Evolutionary conservation across 306 rosid species (phyloP), one percentile per base, ranked within the genome.

Genomic region (Malus orientalis): DNA sequence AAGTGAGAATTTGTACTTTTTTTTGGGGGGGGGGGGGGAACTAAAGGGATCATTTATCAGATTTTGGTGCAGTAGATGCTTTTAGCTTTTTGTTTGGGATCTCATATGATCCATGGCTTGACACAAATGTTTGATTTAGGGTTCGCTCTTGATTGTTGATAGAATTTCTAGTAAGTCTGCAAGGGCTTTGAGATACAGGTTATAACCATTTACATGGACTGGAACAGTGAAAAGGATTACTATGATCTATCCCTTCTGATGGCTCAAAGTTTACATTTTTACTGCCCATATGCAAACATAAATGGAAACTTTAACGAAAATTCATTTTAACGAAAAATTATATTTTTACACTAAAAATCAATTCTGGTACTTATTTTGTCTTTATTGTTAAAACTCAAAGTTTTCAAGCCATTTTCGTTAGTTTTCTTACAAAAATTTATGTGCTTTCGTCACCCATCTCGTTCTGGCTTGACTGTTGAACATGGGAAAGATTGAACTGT

Each of bases 181-280:
- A 89, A 78, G 89, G 90, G 89, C 84, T 84, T 86, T 87, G 86
- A 91, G 80, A 84, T 71, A 74, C 69, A 55, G 68, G 22, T 51
- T 49, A 49, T 49, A 64, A 22, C 53, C 62, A 58, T 76, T 62
- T 65, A 51, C 76, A 62, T 57, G 67, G 66, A 67, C 74, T 76
- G 86, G 85, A 59, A 73, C 84, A 73, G 45, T 81, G 89, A 79
- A 76, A 90, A 61, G 66, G 75, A 55, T 74, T 15, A 51, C 30
- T 54, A 80, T 73, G 33, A 75, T 33, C 64, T 70, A 85, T 85
- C 85, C 86, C 86, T 74, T 84, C 89, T 86, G 89, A 88, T 88
- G 91, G 90, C 78, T 4, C 67, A 18, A 14, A 58, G 67, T 58
- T 57, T 38, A 53, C 65, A 54, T 42, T 51, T 53, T 73, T 30